Conservation (phyloP, 208 protist species). For the Leishmania braziliensis region DNA sequence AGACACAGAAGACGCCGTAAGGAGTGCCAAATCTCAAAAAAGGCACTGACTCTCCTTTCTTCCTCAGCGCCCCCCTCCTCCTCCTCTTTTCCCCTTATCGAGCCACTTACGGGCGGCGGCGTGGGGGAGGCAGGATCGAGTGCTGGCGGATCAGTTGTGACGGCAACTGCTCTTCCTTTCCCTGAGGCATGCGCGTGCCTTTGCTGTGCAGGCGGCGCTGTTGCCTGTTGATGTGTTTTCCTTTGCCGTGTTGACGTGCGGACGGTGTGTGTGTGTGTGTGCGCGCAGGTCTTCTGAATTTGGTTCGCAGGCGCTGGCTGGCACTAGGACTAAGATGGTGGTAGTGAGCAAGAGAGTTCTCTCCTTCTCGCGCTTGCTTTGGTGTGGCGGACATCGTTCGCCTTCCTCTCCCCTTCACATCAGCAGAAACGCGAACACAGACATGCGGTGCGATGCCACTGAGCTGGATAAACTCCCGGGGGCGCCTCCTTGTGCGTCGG, state of each 20-base stretch:
- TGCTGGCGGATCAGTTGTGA: neutral
- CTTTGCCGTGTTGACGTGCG: neutral
- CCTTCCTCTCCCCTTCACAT: neutral
- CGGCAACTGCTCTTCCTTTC: neutral
- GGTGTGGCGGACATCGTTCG: neutral
- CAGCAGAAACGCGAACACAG: neutral
- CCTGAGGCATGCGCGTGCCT: neutral
- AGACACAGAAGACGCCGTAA: constrained; percentile 1
- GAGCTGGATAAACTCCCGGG: neutral
- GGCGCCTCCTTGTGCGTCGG: neutral
- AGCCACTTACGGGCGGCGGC: neutral
- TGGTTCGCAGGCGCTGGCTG: neutral
- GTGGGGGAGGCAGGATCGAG: too few species aligned
- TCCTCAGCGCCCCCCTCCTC: neutral
- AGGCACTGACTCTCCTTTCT: too few species aligned
- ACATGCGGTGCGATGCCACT: neutral
- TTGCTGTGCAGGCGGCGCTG: constrained; percentile 2
- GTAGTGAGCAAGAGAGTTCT: neutral
- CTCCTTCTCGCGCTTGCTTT: neutral
- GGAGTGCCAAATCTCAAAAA: neutral
- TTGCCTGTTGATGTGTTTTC: constrained; percentile 5
- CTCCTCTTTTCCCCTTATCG: neutral
- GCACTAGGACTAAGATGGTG: neutral
- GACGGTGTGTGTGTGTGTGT: neutral
- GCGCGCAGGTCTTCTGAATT: neutral